These are phyloP conservation scores for Fusarium devonianum DNA, from an alignment of 2,329 filamentous ascomycete genomes.

Conservation along the genomic window DNA sequence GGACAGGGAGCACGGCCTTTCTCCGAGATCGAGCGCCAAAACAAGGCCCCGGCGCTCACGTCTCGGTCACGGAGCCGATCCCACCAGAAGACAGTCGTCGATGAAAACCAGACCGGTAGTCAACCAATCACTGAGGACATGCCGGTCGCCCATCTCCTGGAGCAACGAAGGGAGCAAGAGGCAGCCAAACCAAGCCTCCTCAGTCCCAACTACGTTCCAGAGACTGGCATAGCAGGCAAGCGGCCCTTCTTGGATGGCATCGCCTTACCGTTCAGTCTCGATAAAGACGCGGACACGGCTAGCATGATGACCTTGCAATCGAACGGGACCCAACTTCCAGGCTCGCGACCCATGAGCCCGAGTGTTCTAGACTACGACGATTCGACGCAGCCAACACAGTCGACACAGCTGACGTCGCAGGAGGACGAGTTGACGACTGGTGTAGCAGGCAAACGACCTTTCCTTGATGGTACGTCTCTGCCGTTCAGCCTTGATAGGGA, in stretches of 20 bases:
- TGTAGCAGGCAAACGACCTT: conserved; percentile 67
- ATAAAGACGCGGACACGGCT: conserved; percentile 68
- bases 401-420: conserved; percentile 26
- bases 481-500: conserved; percentile 74
- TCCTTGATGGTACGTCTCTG: conserved; percentile 72
- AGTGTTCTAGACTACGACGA: conserved; percentile 19
- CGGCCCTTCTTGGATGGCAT: conserved; percentile 73
- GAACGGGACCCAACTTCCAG: conserved; percentile 40
- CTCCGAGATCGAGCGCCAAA: conserved; percentile 51
- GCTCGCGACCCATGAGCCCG: conserved; percentile 47
- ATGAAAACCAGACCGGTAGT: conserved; percentile 58
- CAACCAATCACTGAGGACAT: conserved; percentile 49
- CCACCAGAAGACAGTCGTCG: conserved; percentile 55
- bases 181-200: conserved; percentile 52
- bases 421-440: conserved; percentile 51
- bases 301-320: conserved; percentile 74
- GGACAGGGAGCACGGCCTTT: conserved; percentile 54
- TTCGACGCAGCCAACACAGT: conserved; percentile 21
- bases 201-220: conserved; percentile 52
- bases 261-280: conserved; percentile 75
- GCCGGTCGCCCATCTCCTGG: conserved; percentile 53
- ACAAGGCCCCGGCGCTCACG: conserved; percentile 38
- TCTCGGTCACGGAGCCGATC: conserved; percentile 50
- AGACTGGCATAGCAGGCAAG: conserved; percentile 64
- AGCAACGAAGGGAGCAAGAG: conserved; percentile 50